phyloP scores from a whole-genome alignment of 352 stramenopile genomes.

The Pythium volutum region DNA sequence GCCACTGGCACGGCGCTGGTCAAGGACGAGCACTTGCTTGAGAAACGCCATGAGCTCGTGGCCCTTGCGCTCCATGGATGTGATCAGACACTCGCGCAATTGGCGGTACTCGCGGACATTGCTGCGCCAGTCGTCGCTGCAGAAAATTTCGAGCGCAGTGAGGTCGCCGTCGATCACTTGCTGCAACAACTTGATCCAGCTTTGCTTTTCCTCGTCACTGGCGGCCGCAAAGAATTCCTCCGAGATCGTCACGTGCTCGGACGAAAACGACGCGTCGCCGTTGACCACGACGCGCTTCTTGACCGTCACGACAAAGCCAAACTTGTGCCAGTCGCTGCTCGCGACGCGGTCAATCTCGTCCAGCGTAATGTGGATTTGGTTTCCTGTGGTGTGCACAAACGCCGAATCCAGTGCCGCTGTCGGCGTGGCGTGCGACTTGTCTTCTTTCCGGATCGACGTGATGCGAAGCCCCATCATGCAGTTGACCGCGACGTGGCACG shows the following conservation, averaged over 20 bases:
- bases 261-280: slow-evolving; percentile 18
- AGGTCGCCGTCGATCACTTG: slow-evolving; percentile 78
- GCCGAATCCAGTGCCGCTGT: slow-evolving; percentile 39
- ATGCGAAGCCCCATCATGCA: slow-evolving; percentile 87
- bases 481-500: slow-evolving; percentile 70
- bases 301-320: slow-evolving; percentile 66
- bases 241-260: slow-evolving; percentile 34
- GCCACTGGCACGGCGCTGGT: slow-evolving; percentile 57
- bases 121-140: slow-evolving; percentile 86
- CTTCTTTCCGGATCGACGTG: slow-evolving; percentile 51
- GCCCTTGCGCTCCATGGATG: slow-evolving; percentile 77
- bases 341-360: slow-evolving; percentile 77
- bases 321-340: slow-evolving; percentile 67
- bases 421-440: slow-evolving; percentile 26
- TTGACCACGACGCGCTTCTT: slow-evolving; percentile 42
- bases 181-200: slow-evolving; percentile 68
- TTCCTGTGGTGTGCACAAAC: slow-evolving; percentile 59
- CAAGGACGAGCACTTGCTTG: slow-evolving; percentile 68
- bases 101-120: slow-evolving; percentile 81
- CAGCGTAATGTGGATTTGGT: slow-evolving; percentile 67
- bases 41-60: slow-evolving; percentile 82
- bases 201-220: slow-evolving; percentile 58
- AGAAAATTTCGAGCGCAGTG: slow-evolving; percentile 84
- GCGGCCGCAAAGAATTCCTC: slow-evolving; percentile 75
- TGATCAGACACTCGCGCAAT: slow-evolving; percentile 76